Base-by-base conservation (phyloP, 208 protist genomes). In the Leishmania mexicana region DNA sequence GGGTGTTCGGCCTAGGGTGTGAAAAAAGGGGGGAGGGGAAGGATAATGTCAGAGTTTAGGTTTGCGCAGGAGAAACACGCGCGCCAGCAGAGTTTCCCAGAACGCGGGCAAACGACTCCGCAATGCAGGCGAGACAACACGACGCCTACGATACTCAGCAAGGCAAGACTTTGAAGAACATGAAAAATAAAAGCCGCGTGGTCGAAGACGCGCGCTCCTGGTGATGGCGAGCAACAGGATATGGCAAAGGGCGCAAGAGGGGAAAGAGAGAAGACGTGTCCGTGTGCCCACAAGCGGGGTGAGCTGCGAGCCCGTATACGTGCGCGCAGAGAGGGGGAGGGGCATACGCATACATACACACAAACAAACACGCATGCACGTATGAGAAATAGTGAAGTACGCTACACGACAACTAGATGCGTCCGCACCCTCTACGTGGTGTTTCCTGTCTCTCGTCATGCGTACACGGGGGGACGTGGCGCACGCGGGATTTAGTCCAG, bases 311-410 rank as follows among this genome's bases (percentile, higher is more conserved):
- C 13, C 35, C 19, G 67, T 72, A 19, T 68, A 42, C 35, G 13
- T 35, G 64, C 17, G 64, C 31, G n/a, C 28, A 68, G 28, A 64
- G 28, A 31, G 28, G 51, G 6, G 3, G 42, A 8, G 42, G 45
- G 45, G 11, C 45, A 49, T 49, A 49, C 60, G 19, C n/a, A 72
- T 17, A 71, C 65, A 5, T 19, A 13, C 65, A 71, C 38, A 49
- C 38, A 19, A 31, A 19, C 62, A 40, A 19, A 42, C 62, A 42
- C 62, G 13, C 3, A 35, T 68, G 62, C 62, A 21, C 31, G 53
- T 7, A 35, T 31, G 24, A 81, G 64, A 40, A 83, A 76, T 51
- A 84, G 83, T 0, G 3, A 84, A 35, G 45, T 68, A 24, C 31
- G 0, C 65, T 49, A 68, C 51, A 75, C 31, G 0, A 53, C n/a